phyloP scores from a whole-genome alignment of 2,329 filamentous ascomycete genomes.

The Cytospora piceicola region DNA sequence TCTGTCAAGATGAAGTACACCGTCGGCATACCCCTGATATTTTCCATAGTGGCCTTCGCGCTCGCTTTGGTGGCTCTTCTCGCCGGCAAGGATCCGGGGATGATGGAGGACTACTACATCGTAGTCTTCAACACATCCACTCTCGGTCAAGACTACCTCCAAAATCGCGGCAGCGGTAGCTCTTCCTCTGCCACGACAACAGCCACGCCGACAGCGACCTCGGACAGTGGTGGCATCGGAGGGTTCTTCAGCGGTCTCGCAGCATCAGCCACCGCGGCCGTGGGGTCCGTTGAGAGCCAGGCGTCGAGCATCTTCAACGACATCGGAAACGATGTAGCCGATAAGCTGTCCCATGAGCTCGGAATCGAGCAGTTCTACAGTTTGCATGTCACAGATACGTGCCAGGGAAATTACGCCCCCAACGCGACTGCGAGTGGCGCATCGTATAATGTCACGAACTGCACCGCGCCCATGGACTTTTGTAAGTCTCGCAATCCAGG shows the following conservation, averaged over 20 bases:
- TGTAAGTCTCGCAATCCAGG: conserved; percentile 9
- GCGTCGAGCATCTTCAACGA: conserved; percentile 33
- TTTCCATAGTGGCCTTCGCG: conserved; percentile 43
- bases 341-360: conserved; percentile 36
- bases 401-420: conserved; percentile 39
- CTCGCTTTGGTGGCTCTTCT: conserved; percentile 44
- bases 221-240: conserved; percentile 31
- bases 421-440: conserved; percentile 34
- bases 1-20: conserved; percentile 28
- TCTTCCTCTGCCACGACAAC: conserved; percentile 35
- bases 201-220: conserved; percentile 29
- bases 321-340: conserved; percentile 41
- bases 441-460: conserved; percentile 36
- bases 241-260: conserved; percentile 21
- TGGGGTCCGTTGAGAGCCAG: conserved; percentile 34
- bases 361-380: conserved; percentile 43
- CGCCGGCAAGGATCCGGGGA: conserved; percentile 43
- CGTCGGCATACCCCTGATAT: conserved; percentile 37
- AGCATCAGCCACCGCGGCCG: conserved; percentile 28
- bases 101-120: conserved; percentile 45
- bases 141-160: conserved; percentile 46
- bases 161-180: conserved; percentile 24
- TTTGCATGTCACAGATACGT: conserved; percentile 39
- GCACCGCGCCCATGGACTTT: conserved; percentile 34
- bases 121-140: conserved; percentile 48